A percentile compares a stretch with the other conserved stretches of the same genome.
Conservation (phyloP, 202 grass and related monocot genomes). For the Eragrostis tef region DNA sequence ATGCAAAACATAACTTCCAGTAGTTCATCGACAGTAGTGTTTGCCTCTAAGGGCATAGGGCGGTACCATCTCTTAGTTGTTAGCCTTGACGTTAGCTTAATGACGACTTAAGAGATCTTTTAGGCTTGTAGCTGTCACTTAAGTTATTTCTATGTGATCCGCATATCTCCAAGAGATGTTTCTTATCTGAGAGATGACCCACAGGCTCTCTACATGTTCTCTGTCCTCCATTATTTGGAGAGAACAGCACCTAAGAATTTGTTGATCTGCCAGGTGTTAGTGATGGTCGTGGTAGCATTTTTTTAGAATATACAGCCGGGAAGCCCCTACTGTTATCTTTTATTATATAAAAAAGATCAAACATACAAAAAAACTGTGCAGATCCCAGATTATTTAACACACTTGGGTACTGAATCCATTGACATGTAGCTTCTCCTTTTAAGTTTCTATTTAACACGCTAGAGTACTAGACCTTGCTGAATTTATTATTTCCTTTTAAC, state of each 20-base stretch:
- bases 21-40: background rate
- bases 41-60: background rate
- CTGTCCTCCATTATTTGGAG: background rate
- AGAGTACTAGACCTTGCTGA: background rate
- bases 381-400: too few relatives aligned
- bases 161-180: background rate
- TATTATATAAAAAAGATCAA: too few relatives aligned
- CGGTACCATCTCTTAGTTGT: background rate
- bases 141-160: background rate
- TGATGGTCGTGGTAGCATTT: constrained; percentile 13
- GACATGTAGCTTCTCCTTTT: background rate
- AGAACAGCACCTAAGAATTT: background rate
- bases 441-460: background rate
- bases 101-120: background rate
- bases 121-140: background rate
- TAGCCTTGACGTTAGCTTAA: background rate
- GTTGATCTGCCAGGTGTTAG: background rate
- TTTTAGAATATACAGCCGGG: background rate
- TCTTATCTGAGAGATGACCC: too few relatives aligned
- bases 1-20: background rate
- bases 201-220: too few relatives aligned
- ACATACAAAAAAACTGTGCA: too few relatives aligned
- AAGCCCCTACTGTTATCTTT: too few relatives aligned
- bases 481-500: constrained; percentile 15
- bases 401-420: constrained; percentile 7